These are phyloP conservation scores for Ormosia emarginata DNA, from an alignment of 306 rosid genomes.

Conservation along the genomic window DNA sequence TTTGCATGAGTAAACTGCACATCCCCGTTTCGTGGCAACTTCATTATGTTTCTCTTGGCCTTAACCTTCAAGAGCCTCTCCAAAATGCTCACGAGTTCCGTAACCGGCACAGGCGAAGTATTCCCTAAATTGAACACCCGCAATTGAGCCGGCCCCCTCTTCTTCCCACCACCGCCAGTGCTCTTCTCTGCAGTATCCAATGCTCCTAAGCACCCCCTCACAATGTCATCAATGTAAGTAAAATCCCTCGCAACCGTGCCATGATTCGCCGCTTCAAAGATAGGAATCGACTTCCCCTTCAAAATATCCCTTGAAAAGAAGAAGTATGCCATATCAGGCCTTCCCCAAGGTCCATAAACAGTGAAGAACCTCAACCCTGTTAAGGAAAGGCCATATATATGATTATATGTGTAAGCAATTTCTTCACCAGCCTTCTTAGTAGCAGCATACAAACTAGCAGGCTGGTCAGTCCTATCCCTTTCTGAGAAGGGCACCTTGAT, in stretches of 20 bases:
- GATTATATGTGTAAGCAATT: slow-evolving; percentile 69
- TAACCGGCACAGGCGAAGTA: slow-evolving; percentile 65
- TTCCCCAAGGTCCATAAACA: slow-evolving; percentile 79
- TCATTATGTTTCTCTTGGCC: slow-evolving; percentile 56
- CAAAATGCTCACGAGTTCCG: slow-evolving; percentile 62
- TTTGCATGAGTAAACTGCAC: slow-evolving; percentile 73
- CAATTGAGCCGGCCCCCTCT: slow-evolving; percentile 64
- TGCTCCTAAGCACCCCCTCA: slow-evolving; percentile 61
- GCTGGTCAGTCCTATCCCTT: slow-evolving; percentile 62
- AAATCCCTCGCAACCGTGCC: slow-evolving; percentile 73
- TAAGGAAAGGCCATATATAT: slow-evolving; percentile 67
- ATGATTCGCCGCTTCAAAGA: slow-evolving; percentile 63
- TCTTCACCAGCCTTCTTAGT: slow-evolving; percentile 78
- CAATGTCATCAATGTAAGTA: slow-evolving; percentile 75
- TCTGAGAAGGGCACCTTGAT: slow-evolving; percentile 73
- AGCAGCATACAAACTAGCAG: slow-evolving; percentile 71
- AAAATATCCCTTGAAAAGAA: slow-evolving; percentile 67
- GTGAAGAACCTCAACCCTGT: slow-evolving; percentile 71
- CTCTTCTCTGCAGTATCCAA: slow-evolving; percentile 73
- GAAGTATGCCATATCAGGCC: slow-evolving; percentile 79
- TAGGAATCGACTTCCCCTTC: slow-evolving; percentile 57
- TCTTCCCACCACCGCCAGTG: slow-evolving; percentile 74
- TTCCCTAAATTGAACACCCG: slow-evolving; percentile 68
- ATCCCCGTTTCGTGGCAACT: slow-evolving; percentile 69
- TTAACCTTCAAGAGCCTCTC: slow-evolving; percentile 69